These are phyloP conservation scores for Erythrophleum fordii DNA, from an alignment of 306 rosid genomes.

Conservation along the genomic window DNA sequence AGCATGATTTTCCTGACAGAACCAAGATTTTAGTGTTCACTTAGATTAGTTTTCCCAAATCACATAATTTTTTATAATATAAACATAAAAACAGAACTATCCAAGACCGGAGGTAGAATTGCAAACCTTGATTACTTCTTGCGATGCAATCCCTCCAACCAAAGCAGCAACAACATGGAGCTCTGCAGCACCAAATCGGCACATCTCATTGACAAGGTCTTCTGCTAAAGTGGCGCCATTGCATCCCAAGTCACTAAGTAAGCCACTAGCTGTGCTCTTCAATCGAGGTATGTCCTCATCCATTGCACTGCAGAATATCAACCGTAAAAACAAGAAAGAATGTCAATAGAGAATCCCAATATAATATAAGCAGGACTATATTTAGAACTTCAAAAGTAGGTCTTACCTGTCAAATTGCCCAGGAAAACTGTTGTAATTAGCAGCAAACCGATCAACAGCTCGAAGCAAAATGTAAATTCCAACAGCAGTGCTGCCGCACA, in stretches of 20 bases:
- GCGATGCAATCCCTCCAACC: slow-evolving; percentile 94
- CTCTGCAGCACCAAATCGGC: slow-evolving; percentile 97
- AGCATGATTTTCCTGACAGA: neutral
- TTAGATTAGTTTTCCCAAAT: neutral
- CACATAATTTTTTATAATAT: neutral
- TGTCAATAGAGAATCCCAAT: slow-evolving; percentile 7
- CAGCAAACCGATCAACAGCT: slow-evolving; percentile 94
- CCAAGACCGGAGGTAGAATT: slow-evolving; percentile 7
- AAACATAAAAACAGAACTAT: neutral
- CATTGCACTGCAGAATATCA: slow-evolving; percentile 63
- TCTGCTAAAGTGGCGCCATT: slow-evolving; percentile 78
- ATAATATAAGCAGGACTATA: slow-evolving; percentile 1
- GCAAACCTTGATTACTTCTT: slow-evolving; percentile 94
- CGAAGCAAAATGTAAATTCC: slow-evolving; percentile 93
- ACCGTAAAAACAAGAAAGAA: slow-evolving; percentile 35
- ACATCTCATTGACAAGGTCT: slow-evolving; percentile 97
- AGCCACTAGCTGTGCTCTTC: slow-evolving; percentile 81
- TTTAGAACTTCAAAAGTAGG: slow-evolving; percentile 20
- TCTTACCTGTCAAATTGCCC: slow-evolving; percentile 89
- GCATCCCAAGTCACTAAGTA: slow-evolving; percentile 91
- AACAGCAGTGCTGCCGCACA: slow-evolving; percentile 65
- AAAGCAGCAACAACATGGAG: slow-evolving; percentile 95
- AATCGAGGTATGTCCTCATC: slow-evolving; percentile 93
- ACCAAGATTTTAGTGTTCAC: slow-evolving; percentile 11
- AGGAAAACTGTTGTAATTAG: slow-evolving; percentile 92